These are phyloP conservation scores for Kurtzmaniella quercitrusa DNA, from an alignment of 1,139 yeast genomes.

Conservation along the genomic window DNA sequence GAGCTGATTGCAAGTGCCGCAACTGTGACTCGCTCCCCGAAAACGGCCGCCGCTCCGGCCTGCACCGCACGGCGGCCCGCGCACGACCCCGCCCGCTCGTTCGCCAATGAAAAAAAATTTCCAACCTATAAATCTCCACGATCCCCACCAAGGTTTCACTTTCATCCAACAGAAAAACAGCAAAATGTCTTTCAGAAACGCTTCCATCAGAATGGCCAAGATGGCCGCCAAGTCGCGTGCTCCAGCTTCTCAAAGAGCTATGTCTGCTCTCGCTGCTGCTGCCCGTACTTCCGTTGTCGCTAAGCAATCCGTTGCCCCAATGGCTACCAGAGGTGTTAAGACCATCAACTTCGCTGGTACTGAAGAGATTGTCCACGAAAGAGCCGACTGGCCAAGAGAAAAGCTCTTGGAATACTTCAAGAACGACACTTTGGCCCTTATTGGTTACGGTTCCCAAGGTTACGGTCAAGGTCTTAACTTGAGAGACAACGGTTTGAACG, in stretches of 20 bases:
- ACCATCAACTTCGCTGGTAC: constrained; percentile 96
- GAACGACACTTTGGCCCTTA: constrained; percentile 94
- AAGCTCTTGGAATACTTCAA: constrained; percentile 94
- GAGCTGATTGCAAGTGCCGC: too few species aligned
- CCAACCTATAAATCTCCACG: background rate
- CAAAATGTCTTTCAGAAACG: constrained; percentile 59
- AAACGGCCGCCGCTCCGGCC: background rate
- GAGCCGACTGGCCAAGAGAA: constrained; percentile 99
- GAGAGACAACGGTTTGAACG: constrained; percentile 98
- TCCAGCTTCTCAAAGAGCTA: constrained; percentile 61
- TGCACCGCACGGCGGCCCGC: background rate
- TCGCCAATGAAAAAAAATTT: background rate
- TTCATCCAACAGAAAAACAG: constrained; percentile 1
- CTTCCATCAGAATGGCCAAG: constrained; percentile 61
- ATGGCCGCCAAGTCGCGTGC: constrained; percentile 51
- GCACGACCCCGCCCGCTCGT: constrained; percentile 1
- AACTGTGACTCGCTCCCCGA: background rate
- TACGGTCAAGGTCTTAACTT: constrained; percentile 99
- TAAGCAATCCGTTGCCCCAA: constrained; percentile 29
- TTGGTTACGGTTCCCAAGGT: constrained; percentile 99
- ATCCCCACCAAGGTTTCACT: background rate
- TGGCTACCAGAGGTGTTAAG: constrained; percentile 79
- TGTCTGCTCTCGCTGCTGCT: constrained; percentile 55
- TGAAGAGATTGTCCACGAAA: constrained; percentile 94
- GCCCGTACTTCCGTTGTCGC: constrained; percentile 42